Percentiles rank a stretch among this genome's conserved stretches.
phyloP scores from a whole-genome alignment of 1,284 basidiomycete genomes.

The Heliocybe sulcata region DNA sequence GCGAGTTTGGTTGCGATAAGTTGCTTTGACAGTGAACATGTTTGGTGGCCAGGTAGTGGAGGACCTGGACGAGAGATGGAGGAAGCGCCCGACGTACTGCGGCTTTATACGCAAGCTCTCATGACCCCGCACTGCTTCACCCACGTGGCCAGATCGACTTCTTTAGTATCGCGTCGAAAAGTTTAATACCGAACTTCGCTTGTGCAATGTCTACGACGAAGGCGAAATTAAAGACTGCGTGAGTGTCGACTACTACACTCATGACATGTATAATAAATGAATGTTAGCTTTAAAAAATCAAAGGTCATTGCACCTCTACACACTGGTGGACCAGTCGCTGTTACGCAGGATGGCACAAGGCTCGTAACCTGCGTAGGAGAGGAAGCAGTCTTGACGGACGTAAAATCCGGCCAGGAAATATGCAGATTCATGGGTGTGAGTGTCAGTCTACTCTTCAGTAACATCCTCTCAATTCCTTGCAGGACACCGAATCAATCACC shows the following conservation, averaged over 20 bases:
- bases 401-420: conserved; percentile 67
- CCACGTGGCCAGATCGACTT: neutral
- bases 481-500: conserved; percentile 63
- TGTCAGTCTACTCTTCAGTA: conserved; percentile 12
- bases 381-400: conserved; percentile 78
- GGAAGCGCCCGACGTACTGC: neutral
- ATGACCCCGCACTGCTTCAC: neutral
- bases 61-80: neutral
- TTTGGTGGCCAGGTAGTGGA: conserved; percentile 7
- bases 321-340: conserved; percentile 80
- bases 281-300: conserved; percentile 65
- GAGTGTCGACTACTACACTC: too few relatives aligned
- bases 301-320: conserved; percentile 75
- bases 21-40: conserved; percentile 52
- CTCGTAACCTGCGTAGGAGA: conserved; percentile 87
- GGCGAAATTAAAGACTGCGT: conserved; percentile 57
- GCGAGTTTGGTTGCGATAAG: conserved; percentile 43
- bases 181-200: neutral
- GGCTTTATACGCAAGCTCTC: neutral
- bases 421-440: conserved; percentile 80
- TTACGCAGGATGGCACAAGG: conserved; percentile 73
- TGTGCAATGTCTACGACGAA: conserved; percentile 19
- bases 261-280: too few relatives aligned
- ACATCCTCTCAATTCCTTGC: conserved; percentile 3
- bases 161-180: neutral